Base-by-base conservation (phyloP, 768 basidiomycete species). In the Mrakia blollopis region DNA sequence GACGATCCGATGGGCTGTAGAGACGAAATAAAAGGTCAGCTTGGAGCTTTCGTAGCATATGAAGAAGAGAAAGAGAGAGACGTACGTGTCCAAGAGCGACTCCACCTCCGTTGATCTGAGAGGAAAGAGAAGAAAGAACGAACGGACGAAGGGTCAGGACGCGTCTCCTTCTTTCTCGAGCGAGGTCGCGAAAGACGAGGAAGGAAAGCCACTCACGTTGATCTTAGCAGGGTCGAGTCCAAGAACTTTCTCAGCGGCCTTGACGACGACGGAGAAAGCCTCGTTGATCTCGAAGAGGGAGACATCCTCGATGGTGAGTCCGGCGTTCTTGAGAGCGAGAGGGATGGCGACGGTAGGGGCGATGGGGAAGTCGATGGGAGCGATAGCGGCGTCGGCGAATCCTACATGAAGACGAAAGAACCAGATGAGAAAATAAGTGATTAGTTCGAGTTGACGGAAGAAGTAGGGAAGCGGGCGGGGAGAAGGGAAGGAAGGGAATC, bases 201-300 rank as follows among this genome's bases (percentile, higher is more conserved):
- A 63, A 76, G 37, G 37, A 75, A 72, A n/a, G 72, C 68, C 21
- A 73, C 30, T 85, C 90, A 91, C 86, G 82, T 99, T 98, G 83
- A 98, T 88, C 86, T 94, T 98, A 73, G 89, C 88, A 41, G 92
- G 88, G 83, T 93, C 91, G 79, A 99, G 87, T 74, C 87, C 86
- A 79, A 96, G 87, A 28, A 93, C 87, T 85, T 98, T 91, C 85
- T 97, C 93, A 3, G 91, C 92, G 72, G 96, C 91, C 70, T 91
- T 88, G 80, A 92, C 91, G 80, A 98, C 96, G 67, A 92, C 92
- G 1, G 94, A 94, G 88, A 98, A 99, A 37, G 96, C 96, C 84
- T 99, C 96, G 84, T 99, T 99, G 83, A 98, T 89, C 84, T 99
- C 97, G 83, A 93, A 99, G 69, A 91, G 87, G 63, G 94, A 87